Conservation (phyloP, 1,284 basidiomycete genomes). For the Moniliella sp. region DNA sequence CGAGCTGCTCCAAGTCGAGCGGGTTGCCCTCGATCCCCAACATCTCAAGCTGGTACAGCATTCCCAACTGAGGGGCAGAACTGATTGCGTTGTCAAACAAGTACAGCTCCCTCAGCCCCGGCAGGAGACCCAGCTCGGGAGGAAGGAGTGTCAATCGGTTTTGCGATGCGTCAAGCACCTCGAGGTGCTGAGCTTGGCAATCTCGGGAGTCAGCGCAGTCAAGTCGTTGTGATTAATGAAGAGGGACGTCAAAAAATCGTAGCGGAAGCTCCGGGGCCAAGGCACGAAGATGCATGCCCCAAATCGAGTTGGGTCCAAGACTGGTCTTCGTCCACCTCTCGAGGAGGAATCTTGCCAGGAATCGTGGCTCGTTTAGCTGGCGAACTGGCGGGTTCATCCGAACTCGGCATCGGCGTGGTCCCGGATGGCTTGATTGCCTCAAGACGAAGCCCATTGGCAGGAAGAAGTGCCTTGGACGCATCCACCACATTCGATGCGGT, state of each 20-base stretch:
- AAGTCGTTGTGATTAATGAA: too few species aligned
- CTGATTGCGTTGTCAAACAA: conserved; percentile 80
- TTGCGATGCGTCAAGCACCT: conserved; percentile 71
- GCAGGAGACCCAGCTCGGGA: conserved; percentile 72
- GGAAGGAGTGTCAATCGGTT: conserved; percentile 63
- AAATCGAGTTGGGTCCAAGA: too few species aligned
- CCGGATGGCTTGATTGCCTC: too few species aligned
- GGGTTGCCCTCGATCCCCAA: conserved; percentile 91
- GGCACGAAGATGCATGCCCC: conserved; percentile 3
- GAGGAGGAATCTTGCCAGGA: too few species aligned
- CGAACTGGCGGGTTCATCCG: too few species aligned
- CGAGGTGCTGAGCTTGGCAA: conserved; percentile 62
- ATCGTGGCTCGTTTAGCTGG: too few species aligned
- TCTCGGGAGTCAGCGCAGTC: conserved; percentile 55
- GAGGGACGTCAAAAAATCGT: conserved; percentile 96
- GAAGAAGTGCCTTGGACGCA: too few species aligned
- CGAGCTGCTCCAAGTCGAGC: conserved; percentile 52
- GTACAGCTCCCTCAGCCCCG: conserved; percentile 68
- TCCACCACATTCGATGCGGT: too few species aligned
- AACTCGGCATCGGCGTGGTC: too few species aligned
- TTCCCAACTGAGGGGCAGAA: conserved; percentile 67
- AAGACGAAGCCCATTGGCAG: too few species aligned
- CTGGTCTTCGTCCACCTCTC: too few species aligned
- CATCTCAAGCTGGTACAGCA: conserved; percentile 71
- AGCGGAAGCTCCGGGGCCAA: too few species aligned